Percentiles rank a stretch among this genome's conserved stretches.
Evolutionary conservation across 441 rosid species (phyloP).

Genomic region (Pelargonium citronellum): DNA sequence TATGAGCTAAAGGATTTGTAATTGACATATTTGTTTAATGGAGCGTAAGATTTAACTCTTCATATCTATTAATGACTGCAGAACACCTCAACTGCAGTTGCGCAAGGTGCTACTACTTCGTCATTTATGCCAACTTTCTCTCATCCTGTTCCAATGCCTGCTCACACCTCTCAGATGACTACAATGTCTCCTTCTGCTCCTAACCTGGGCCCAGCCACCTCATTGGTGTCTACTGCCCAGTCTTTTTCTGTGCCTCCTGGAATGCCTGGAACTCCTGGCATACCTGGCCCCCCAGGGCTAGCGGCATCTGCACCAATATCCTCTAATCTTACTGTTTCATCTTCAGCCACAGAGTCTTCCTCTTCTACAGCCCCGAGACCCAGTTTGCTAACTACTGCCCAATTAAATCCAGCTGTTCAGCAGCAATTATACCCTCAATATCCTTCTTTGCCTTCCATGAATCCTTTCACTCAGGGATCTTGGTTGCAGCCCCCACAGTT

Average conservation of each 20-base stretch:
- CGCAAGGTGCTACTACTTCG: slow-evolving; percentile 30
- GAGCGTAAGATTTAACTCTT: slow-evolving; percentile 11
- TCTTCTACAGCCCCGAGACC: slow-evolving; percentile 43
- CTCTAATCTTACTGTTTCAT: slow-evolving; percentile 23
- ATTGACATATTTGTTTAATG: slow-evolving; percentile 1
- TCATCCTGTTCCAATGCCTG: slow-evolving; percentile 36
- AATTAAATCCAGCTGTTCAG: slow-evolving; percentile 43
- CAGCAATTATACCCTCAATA: slow-evolving; percentile 57
- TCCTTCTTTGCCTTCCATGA: slow-evolving; percentile 53
- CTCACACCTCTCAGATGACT: slow-evolving; percentile 33
- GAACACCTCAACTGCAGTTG: slow-evolving; percentile 31
- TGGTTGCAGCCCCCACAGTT: slow-evolving; percentile 78
- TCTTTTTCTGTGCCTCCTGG: slow-evolving; percentile 40
- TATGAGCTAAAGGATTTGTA: neutral
- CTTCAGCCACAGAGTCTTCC: slow-evolving; percentile 38
- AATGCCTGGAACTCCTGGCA: slow-evolving; percentile 33
- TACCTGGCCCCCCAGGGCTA: slow-evolving; percentile 42
- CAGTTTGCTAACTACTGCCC: slow-evolving; percentile 31
- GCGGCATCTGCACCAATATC: slow-evolving; percentile 26
- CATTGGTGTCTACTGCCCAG: slow-evolving; percentile 29
- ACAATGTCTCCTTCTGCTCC: slow-evolving; percentile 26
- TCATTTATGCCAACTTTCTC: slow-evolving; percentile 32
- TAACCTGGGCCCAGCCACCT: slow-evolving; percentile 31
- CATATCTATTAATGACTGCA: slow-evolving; percentile 25
- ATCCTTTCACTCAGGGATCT: slow-evolving; percentile 55